Conservation (phyloP, 306 rosid genomes). For the Dryas drummondii region DNA sequence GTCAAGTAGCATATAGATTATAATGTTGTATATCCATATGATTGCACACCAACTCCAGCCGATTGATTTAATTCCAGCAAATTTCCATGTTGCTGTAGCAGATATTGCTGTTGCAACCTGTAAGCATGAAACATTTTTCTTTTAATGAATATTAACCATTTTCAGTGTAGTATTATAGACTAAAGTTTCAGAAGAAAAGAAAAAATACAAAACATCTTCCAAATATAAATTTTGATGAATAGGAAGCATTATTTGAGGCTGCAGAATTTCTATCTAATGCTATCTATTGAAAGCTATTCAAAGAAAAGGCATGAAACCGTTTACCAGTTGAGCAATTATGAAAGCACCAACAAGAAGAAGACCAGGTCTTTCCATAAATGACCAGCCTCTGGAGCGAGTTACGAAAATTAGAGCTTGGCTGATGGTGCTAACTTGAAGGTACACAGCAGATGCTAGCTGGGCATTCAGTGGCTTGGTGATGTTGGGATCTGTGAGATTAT, state of each 20-base stretch:
- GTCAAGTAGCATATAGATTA: constrained; percentile 15
- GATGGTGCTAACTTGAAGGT: constrained; percentile 32
- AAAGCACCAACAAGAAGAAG: constrained; percentile 19
- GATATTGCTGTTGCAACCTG: constrained; percentile 20
- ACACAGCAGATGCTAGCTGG: constrained; percentile 21
- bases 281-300: neutral
- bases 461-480: neutral
- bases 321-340: constrained; percentile 24
- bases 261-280: neutral
- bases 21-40: constrained; percentile 18
- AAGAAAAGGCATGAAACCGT: neutral
- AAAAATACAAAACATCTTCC: neutral
- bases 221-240: neutral
- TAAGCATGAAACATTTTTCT: neutral
- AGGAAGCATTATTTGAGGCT: neutral
- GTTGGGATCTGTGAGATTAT: neutral
- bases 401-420: constrained; percentile 26
- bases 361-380: constrained; percentile 22
- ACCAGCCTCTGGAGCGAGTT: constrained; percentile 25
- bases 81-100: neutral
- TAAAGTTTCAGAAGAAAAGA: neutral
- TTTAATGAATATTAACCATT: neutral
- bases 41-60: constrained; percentile 16
- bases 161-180: neutral
- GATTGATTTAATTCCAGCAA: constrained; percentile 2